Evolutionary conservation across 257 asterid species (phyloP), one percentile per base, ranked within the genome.

Genomic region (Marsdenia floribunda): DNA sequence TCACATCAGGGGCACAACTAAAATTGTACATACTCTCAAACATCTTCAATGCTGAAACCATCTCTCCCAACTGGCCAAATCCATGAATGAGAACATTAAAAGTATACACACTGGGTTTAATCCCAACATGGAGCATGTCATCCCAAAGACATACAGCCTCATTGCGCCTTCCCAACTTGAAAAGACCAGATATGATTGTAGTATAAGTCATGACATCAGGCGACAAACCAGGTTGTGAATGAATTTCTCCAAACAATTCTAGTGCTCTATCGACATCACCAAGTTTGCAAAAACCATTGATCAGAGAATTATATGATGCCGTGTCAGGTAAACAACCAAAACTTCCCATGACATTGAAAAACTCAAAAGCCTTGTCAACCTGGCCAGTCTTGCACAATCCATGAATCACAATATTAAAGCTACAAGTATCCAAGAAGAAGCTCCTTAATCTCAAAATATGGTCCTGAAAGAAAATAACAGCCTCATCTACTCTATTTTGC

Each of bases 121-220:
- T 84, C 76, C 97, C 92, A 75, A 14, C 24, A 72, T 38, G 52
- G 73, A 77, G 71, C 98, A 95, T 92, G 80, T 88, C 94, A 76
- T 85, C 84, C 67, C 91, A 83, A 69, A 90, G 84, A 60, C 76
- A 38, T 55, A 68, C 71, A 68, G 96, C 98, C 59, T 80, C 79
- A 69, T 85, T 88, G 90, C 84, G 85, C 81, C 83, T 81, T 65
- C 91, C 90, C 57, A 80, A 71, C 85, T 88, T 95, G 88, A 96
- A 89, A 78, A 84, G 86, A 75, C 97, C 97, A 44, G 90, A 87
- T 67, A 95, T 88, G 67, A 90, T 78, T 1, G 99, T 84, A 59
- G 97, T 90, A 86, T 84, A 95, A 19, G 94, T 89, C 84, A 84
- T 90, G 12, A 84, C 96, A 79, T 95, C 90, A 3, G 98, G 93